Percentiles rank a stretch among this genome's conserved stretches.
Conservation (phyloP, 495 filamentous ascomycete genomes). For the Penicillium herquei region DNA sequence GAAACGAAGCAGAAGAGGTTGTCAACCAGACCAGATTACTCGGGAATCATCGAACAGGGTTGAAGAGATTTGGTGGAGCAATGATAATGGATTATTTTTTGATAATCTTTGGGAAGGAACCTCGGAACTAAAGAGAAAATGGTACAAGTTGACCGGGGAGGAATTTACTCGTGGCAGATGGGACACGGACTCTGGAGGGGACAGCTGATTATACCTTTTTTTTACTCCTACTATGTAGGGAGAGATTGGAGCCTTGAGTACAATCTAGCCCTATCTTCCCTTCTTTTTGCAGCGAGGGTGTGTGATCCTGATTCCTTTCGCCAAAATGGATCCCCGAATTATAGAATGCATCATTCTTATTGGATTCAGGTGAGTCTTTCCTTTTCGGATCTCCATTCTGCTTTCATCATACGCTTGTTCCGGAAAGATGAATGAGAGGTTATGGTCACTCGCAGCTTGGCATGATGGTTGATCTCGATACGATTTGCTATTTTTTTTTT, state of each 20-base stretch:
- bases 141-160: too few species aligned
- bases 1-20: conserved; percentile 12
- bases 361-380: not conserved
- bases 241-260: not conserved
- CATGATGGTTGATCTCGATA: not conserved
- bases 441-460: not conserved
- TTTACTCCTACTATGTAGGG: not conserved
- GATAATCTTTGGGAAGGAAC: not conserved
- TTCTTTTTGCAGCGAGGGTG: not conserved
- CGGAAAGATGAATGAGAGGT: not conserved
- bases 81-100: not conserved
- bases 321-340: not conserved
- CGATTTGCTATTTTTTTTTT: not conserved
- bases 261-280: not conserved
- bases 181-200: not conserved
- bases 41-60: not conserved
- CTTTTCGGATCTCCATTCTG: not conserved
- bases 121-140: not conserved
- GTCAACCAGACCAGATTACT: conserved; percentile 14
- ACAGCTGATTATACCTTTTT: not conserved
- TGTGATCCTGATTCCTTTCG: not conserved
- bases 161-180: too few species aligned
- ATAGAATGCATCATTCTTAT: not conserved
- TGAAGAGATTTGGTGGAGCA: not conserved
- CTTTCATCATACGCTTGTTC: conserved; percentile 4